phyloP scores from a whole-genome alignment of 768 basidiomycete species.

The Amanita exitialis region DNA sequence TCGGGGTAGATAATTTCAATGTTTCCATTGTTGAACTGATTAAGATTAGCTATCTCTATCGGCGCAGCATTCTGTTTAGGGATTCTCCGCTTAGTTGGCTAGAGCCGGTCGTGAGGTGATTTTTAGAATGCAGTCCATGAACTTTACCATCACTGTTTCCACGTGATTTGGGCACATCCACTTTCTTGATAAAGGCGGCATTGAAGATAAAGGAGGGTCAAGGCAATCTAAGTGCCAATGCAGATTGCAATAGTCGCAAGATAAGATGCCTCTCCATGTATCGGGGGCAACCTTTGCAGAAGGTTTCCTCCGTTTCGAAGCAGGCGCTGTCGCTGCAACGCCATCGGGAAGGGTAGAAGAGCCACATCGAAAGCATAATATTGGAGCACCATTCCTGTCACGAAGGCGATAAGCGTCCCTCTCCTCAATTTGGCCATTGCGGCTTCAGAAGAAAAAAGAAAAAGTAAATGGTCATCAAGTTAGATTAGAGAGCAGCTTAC shows the following conservation, averaged over 20 bases:
- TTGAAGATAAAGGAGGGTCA: constrained; percentile 75
- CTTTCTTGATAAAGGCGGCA: constrained; percentile 84
- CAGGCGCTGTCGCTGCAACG: constrained; percentile 40
- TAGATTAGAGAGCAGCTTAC: constrained; percentile 35
- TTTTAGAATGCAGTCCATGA: background rate
- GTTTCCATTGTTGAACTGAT: constrained; percentile 84
- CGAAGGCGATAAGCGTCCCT: constrained; percentile 82
- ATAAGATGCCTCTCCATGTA: constrained; percentile 68
- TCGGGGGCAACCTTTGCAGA: constrained; percentile 37
- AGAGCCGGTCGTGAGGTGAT: constrained; percentile 9
- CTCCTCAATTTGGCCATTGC: constrained; percentile 83
- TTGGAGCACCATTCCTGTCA: constrained; percentile 72
- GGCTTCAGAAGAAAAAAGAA: constrained; percentile 29
- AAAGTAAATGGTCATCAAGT: constrained; percentile 7
- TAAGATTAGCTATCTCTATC: constrained; percentile 67
- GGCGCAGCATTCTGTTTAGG: constrained; percentile 59
- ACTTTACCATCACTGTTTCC: constrained; percentile 73
- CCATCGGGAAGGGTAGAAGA: constrained; percentile 61
- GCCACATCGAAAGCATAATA: constrained; percentile 89
- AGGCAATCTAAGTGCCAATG: constrained; percentile 98
- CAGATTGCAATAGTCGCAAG: constrained; percentile 90
- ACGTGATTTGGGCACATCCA: constrained; percentile 99
- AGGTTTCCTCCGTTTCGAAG: constrained; percentile 45
- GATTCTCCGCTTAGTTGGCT: constrained; percentile 76
- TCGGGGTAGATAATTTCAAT: constrained; percentile 77